Base-by-base conservation (phyloP, 257 asterid species). In the Ajuga chamaepitys region DNA sequence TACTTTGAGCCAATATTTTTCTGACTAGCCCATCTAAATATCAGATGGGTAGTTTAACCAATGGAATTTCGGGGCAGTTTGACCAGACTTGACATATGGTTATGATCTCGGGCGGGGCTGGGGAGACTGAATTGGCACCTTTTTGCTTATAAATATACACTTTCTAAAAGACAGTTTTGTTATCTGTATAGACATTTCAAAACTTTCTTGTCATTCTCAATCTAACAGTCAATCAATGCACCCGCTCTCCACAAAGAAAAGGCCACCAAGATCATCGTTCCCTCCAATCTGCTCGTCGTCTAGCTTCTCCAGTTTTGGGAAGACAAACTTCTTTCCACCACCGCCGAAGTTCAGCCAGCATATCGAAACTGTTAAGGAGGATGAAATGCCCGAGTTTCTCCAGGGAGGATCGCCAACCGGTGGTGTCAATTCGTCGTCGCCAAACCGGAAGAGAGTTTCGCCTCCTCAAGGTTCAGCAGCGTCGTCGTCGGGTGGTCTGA, bases 361-460 rank as follows among this genome's bases (percentile, higher is more conserved):
- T 46, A 75, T 84, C 9, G 83, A 82, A 61, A 65, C 81, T 0
- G 65, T 78, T 6, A 62, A 51, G 68, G 95, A 85, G 54, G 90
- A 80, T 6, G 90, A 82, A 70, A 79, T 90, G 78, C 95, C 96
- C 1, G 82, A 78, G 35, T 81, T 83, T 76, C 88, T 88, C 52
- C 88, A 70, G 72, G 83, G 70, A 25, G 71, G 76, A 13, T 81
- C 92, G 40, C 87, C 94, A 1, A 59, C 62, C 11, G 57, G 77
- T 3, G 80, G 85, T 6, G 60, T 86, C 14, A 86, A 88, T 77
- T 76, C 88, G 1, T 75, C 78, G 7, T 94, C 99, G 56, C 97
- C 99, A 9, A 90, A 88, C 67, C 69, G 88, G 64, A 91, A 91
- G 82, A 78, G 98, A 74, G 95, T 91, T 41, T 84, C 95, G 21